These are phyloP conservation scores for Trichoderma koningiopsis DNA, from an alignment of 2,329 filamentous ascomycete species.

Conservation along the genomic window DNA sequence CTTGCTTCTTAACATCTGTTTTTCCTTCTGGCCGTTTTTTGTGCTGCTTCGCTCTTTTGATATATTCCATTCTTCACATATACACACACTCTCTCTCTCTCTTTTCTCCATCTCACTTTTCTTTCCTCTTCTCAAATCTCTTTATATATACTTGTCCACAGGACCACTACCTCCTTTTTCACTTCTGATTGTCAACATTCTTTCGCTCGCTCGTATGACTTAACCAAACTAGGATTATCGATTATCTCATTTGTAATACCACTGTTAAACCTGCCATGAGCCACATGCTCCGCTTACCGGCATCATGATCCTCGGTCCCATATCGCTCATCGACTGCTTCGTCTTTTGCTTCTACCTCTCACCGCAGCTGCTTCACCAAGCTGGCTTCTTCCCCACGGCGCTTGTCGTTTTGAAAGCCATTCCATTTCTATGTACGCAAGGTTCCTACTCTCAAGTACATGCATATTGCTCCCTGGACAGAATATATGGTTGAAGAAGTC, in stretches of 20 bases:
- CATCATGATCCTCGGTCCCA: conserved; percentile 71
- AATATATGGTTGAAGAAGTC: background rate
- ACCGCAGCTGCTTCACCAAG: conserved; percentile 70
- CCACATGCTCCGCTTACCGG: background rate
- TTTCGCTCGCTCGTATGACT: background rate
- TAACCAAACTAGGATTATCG: background rate
- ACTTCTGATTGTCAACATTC: background rate
- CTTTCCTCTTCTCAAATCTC: background rate
- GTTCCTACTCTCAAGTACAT: background rate
- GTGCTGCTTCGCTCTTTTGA: background rate
- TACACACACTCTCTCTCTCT: background rate
- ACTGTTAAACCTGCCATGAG: conserved; percentile 17
- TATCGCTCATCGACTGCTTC: conserved; percentile 75
- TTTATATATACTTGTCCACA: background rate
- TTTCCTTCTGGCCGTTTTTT: background rate
- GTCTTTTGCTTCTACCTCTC: conserved; percentile 71
- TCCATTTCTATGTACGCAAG: conserved; percentile 66
- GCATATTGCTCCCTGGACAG: background rate
- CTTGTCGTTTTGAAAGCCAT: conserved; percentile 62
- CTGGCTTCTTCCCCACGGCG: conserved; percentile 62
- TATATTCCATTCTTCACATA: background rate
- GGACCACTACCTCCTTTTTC: background rate
- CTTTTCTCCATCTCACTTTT: background rate
- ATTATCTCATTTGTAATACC: background rate
- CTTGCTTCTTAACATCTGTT: background rate